Percentiles rank a stretch among this genome's conserved stretches.
phyloP scores from a whole-genome alignment of 1,284 basidiomycete species.

The Austroboletus novae-zelandiae region DNA sequence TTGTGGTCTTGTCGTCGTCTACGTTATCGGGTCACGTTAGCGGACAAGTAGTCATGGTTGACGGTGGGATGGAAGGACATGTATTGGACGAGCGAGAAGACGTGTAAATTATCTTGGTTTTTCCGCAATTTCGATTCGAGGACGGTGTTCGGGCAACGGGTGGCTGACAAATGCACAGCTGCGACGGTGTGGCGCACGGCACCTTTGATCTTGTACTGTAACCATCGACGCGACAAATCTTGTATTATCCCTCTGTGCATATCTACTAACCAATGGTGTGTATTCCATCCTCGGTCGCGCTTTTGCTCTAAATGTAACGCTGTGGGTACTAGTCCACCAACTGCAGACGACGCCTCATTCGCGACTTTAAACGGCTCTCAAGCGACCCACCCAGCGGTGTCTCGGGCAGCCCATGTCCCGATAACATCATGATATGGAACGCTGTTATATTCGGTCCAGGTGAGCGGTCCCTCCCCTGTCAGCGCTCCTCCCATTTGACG shows the following conservation, averaged over 20 bases:
- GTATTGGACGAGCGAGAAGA: slow-evolving; percentile 43
- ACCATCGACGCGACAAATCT: slow-evolving; percentile 2
- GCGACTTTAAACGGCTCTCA: slow-evolving; percentile 94
- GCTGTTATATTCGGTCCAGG: slow-evolving; percentile 99
- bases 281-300: not conserved
- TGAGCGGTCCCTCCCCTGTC: slow-evolving; percentile 27
- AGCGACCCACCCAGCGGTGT: slow-evolving; percentile 95
- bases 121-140: not conserved
- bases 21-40: slow-evolving; percentile 69
- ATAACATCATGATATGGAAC: slow-evolving; percentile 99
- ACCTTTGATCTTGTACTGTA: not conserved
- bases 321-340: slow-evolving; percentile 69
- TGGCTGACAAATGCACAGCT: slow-evolving; percentile 19
- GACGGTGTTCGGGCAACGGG: no score
- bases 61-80: slow-evolving; percentile 77
- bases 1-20: slow-evolving; percentile 60
- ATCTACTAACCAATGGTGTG: slow-evolving; percentile 21
- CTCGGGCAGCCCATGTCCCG: slow-evolving; percentile 93
- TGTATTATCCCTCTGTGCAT: slow-evolving; percentile 2
- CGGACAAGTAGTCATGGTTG: slow-evolving; percentile 69
- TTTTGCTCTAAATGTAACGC: not conserved
- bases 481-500: slow-evolving; percentile 3
- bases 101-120: slow-evolving; percentile 11
- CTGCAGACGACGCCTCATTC: slow-evolving; percentile 86
- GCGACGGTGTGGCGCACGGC: slow-evolving; percentile 2